These are phyloP conservation scores for Citrullus mucosospermus DNA, from an alignment of 306 rosid genomes.

Conservation along the genomic window DNA sequence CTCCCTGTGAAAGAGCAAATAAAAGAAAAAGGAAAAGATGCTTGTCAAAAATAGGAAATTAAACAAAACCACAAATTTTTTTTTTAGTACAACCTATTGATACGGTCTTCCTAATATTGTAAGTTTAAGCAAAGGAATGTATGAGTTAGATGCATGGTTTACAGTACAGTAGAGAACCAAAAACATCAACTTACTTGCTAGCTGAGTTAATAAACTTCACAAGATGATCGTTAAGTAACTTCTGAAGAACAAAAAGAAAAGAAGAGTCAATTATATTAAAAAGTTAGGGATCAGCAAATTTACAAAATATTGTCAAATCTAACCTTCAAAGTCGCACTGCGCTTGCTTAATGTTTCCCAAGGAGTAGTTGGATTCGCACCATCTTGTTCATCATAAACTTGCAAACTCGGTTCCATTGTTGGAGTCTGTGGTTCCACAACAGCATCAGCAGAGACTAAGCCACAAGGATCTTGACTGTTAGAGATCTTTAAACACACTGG, in stretches of 20 bases:
- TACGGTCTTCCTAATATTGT: not conserved
- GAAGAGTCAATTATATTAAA: conserved; percentile 3
- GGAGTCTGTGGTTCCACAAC: conserved; percentile 58
- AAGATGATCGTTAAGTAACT: conserved; percentile 44
- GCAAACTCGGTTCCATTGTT: conserved; percentile 13
- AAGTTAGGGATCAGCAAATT: not conserved
- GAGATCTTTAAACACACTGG: conserved; percentile 20
- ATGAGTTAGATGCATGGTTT: not conserved
- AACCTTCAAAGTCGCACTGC: conserved; percentile 63
- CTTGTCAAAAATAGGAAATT: not conserved
- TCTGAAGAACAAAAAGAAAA: conserved; percentile 23
- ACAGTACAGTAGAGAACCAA: not conserved
- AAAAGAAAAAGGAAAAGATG: not conserved
- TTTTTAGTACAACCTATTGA: not conserved
- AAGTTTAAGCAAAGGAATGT: not conserved
- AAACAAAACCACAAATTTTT: not conserved
- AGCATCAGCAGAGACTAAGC: conserved; percentile 17
- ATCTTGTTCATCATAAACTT: conserved; percentile 19
- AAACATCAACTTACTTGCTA: conserved; percentile 44
- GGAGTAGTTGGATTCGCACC: conserved; percentile 39
- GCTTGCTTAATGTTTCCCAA: conserved; percentile 43
- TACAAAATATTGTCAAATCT: not conserved
- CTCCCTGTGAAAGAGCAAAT: conserved; percentile 30
- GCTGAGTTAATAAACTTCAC: conserved; percentile 60
- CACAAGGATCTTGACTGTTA: conserved; percentile 17